phyloP scores from a whole-genome alignment of 1,284 basidiomycete genomes.

The Athelia sp. region DNA sequence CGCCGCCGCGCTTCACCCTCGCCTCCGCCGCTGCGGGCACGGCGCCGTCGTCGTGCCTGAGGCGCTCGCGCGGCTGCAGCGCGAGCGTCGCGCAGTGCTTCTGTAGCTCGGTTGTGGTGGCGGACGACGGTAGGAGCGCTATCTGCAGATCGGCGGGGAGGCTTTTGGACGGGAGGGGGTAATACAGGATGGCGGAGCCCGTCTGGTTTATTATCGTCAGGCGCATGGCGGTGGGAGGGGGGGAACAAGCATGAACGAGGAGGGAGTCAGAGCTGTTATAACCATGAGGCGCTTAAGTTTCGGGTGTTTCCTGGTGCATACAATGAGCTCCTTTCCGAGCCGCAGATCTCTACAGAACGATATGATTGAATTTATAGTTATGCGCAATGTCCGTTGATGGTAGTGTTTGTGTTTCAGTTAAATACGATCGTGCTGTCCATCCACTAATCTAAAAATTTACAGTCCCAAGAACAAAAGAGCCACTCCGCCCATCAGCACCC shows the following conservation, averaged over 20 bases:
- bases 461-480: not conserved
- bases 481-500: not conserved
- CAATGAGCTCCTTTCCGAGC: too few relatives aligned
- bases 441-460: not conserved
- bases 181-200: not conserved
- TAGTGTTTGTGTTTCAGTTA: too few relatives aligned
- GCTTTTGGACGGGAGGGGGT: not conserved
- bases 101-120: not conserved
- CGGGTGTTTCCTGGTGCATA: too few relatives aligned
- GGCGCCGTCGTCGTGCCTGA: not conserved
- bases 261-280: too few relatives aligned
- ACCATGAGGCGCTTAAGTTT: too few relatives aligned
- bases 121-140: not conserved
- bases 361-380: too few relatives aligned
- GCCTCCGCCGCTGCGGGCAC: not conserved
- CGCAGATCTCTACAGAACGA: too few relatives aligned
- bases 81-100: not conserved
- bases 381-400: too few relatives aligned
- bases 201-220: not conserved
- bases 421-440: too few relatives aligned
- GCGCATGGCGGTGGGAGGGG: not conserved
- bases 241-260: too few relatives aligned
- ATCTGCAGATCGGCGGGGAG: not conserved
- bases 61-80: not conserved
- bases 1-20: not conserved